Conservation (phyloP, 1,139 yeast genomes). For the Protomyces lactucae-debilis region DNA sequence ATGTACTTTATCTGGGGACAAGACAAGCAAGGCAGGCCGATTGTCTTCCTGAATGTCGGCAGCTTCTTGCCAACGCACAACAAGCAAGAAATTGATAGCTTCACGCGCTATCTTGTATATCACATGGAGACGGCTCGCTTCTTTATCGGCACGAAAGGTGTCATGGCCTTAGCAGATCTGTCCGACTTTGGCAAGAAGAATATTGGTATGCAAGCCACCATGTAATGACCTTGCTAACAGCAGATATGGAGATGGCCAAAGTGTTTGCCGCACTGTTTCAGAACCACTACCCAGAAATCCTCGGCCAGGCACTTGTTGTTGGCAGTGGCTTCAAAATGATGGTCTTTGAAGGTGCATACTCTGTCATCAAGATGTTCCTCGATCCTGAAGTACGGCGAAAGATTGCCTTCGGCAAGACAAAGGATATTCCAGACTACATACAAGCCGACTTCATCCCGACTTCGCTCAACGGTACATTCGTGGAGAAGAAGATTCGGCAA, state of each 20-base stretch:
- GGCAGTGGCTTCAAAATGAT: conserved; percentile 28
- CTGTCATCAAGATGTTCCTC: conserved; percentile 23
- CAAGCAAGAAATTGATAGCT: conserved; percentile 61
- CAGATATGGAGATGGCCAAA: conserved; percentile 24
- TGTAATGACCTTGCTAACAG: background rate
- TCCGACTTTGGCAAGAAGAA: conserved; percentile 51
- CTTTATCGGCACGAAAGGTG: conserved; percentile 56
- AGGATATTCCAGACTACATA: conserved; percentile 19
- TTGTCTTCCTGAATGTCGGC: conserved; percentile 60
- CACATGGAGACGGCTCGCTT: conserved; percentile 65
- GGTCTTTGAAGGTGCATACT: conserved; percentile 28
- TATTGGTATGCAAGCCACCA: background rate
- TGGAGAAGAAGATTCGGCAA: conserved; percentile 20
- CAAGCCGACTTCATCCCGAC: conserved; percentile 21
- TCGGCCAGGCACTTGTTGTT: conserved; percentile 28
- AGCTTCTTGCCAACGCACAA: conserved; percentile 55
- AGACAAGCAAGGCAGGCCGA: conserved; percentile 61
- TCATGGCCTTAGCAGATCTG: conserved; percentile 69
- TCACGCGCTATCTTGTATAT: conserved; percentile 59
- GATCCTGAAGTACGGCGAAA: conserved; percentile 27
- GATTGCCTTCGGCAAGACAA: conserved; percentile 17
- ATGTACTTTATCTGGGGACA: conserved; percentile 62
- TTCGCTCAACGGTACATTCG: conserved; percentile 24
- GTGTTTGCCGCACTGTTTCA: conserved; percentile 27
- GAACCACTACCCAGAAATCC: conserved; percentile 27